Evolutionary conservation across 257 asterid genomes (phyloP).

Genomic region (Striga asiatica): DNA sequence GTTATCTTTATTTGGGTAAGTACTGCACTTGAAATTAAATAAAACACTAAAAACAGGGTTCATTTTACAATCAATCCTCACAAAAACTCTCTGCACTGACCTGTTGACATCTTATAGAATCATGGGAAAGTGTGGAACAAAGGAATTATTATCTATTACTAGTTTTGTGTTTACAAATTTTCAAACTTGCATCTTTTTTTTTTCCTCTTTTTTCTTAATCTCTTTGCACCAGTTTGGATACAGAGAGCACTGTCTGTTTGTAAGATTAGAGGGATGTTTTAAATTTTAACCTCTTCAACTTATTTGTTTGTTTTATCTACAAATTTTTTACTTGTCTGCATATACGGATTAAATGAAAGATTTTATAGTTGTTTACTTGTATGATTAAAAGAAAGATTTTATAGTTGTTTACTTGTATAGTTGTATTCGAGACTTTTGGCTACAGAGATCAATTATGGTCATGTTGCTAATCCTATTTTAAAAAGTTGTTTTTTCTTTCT

Average conservation of each 20-base stretch:
- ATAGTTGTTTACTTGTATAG: no score
- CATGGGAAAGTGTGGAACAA: constrained; percentile 33
- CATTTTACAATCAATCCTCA: constrained; percentile 15
- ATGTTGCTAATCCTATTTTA: no score
- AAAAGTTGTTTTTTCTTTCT: no score
- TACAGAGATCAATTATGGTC: no score
- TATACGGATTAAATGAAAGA: no score
- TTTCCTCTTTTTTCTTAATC: no score
- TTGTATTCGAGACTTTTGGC: no score
- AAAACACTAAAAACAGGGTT: not conserved
- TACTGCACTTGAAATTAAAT: constrained; percentile 14
- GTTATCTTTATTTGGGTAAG: not conserved
- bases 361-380: no score
- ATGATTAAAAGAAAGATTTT: no score
- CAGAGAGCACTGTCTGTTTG: constrained; percentile 17
- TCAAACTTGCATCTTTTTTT: not conserved
- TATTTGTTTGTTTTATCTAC: no score
- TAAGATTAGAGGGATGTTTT: constrained; percentile 4
- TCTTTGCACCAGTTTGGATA: not conserved
- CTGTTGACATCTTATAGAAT: constrained; percentile 23
- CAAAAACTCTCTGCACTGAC: constrained; percentile 14
- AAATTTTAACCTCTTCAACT: no score
- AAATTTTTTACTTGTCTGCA: no score
- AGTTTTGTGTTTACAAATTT: constrained; percentile 15
- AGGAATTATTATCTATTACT: constrained; percentile 17